A percentile compares a stretch with the other conserved stretches of the same genome.
Conservation (phyloP, 495 filamentous ascomycete genomes). For the Penicillium cataractarum region DNA sequence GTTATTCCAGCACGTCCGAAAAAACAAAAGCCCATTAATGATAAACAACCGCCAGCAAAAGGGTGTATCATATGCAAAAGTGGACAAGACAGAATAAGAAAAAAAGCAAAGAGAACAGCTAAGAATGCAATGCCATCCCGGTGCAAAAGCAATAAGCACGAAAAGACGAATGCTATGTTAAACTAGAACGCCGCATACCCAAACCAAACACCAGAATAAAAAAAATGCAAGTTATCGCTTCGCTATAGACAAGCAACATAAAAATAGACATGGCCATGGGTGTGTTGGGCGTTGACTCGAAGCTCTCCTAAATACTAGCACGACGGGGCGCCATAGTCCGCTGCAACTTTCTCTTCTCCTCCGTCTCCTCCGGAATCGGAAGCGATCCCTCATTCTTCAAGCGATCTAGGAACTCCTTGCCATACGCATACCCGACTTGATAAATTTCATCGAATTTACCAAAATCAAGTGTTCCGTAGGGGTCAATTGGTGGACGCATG, state of each 20-base stretch:
- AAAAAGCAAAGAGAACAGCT: neutral
- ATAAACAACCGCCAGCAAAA: neutral
- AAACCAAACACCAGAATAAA: neutral
- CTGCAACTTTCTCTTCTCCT: slow-evolving; percentile 85
- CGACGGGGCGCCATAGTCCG: slow-evolving; percentile 92
- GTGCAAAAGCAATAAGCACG: neutral
- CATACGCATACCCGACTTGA: slow-evolving; percentile 82
- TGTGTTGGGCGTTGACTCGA: neutral
- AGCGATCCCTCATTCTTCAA: slow-evolving; percentile 77
- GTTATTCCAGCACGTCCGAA: too few species aligned
- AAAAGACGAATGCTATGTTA: slow-evolving; percentile 1
- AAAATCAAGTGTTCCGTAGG: slow-evolving; percentile 94
- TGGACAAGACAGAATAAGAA: neutral
- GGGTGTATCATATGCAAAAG: slow-evolving; percentile 2
- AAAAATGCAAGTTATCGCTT: neutral
- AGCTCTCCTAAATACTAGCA: slow-evolving; percentile 70
- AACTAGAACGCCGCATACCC: slow-evolving; percentile 8
- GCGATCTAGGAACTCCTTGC: slow-evolving; percentile 72
- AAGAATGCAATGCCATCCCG: neutral
- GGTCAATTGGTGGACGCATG: slow-evolving; percentile 92
- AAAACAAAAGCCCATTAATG: too few species aligned
- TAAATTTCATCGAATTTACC: slow-evolving; percentile 98
- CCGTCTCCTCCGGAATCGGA: slow-evolving; percentile 66
- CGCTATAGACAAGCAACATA: neutral
- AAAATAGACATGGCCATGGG: neutral